Conservation (phyloP, 192 early-diverging fungal species). For the Umbelopsis vinacea region DNA sequence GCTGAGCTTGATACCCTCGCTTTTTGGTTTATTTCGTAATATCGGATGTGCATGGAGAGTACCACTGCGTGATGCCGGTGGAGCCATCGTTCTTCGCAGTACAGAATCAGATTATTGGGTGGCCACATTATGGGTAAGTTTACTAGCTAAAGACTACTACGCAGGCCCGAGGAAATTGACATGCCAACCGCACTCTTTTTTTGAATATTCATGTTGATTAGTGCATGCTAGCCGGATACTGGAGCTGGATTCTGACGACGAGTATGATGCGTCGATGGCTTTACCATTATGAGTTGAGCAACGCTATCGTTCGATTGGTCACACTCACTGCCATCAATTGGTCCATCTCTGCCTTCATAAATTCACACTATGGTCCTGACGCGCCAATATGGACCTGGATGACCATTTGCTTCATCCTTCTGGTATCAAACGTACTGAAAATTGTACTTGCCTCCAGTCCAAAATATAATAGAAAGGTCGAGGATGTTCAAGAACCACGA, state of each 20-base stretch:
- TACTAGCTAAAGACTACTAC: neutral
- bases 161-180: neutral
- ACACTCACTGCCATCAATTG: constrained; percentile 57
- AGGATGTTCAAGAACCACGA: constrained; percentile 31
- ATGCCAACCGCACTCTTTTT: neutral
- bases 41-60: constrained; percentile 31
- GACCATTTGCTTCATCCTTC: constrained; percentile 49
- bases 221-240: constrained; percentile 59
- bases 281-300: constrained; percentile 57
- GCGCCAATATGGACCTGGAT: constrained; percentile 64
- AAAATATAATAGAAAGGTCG: constrained; percentile 36
- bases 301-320: constrained; percentile 54
- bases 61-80: constrained; percentile 32
- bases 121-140: constrained; percentile 49
- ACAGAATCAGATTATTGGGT: constrained; percentile 45
- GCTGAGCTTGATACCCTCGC: constrained; percentile 45
- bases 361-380: constrained; percentile 55
- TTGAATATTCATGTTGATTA: constrained; percentile 1
- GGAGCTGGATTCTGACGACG: constrained; percentile 60
- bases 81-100: constrained; percentile 39
- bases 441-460: constrained; percentile 37
- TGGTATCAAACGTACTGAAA: constrained; percentile 46
- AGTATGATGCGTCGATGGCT: constrained; percentile 62
- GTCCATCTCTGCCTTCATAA: constrained; percentile 54
- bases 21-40: constrained; percentile 34